Evolutionary conservation across 208 protist genomes (phyloP), one percentile per base, ranked within the genome.

Genomic region (Wallacemonas sp.): DNA sequence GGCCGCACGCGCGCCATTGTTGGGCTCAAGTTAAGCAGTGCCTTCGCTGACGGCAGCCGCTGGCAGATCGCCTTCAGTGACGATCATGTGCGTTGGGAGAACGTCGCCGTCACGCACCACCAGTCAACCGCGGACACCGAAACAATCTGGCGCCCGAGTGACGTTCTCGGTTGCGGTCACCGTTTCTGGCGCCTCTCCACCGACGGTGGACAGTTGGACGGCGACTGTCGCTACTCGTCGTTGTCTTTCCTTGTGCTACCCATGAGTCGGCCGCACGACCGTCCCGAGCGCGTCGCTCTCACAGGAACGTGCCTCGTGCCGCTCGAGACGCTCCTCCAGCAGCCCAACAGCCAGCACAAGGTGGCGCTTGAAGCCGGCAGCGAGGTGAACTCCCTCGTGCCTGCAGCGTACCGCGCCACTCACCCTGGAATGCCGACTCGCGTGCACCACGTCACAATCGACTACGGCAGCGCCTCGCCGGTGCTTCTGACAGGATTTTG

Each of bases 61-160:
- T 78, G 71, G 76, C 12, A 68, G 17, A 30, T 73, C 30, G 67
- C 69, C 19, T 85, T 63, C 64, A 85, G 79, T 45, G 74, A 85
- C 62, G 74, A 85, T 58, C 48, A 59, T 42, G 3, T 74, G 2
- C 15, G 36, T 1, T 84, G 78, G 78, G 44, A 48, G 6, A 36
- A 19, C 2, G 48, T 77, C 27, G 30, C 50, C 26, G 66, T 53
- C 39, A 9, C 12, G 50, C 69, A 76, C 36, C 21, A 32, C 24
- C 76, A 81, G 34, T 45, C 10, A 22, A 60, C 46, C 55, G 36
- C 30, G 24, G 22, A 46, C 29, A 59, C 66, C 42, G 58, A 54
- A 1, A 73, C 71, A 46, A 68, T 65, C 37, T 82, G 76, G 76
- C 45, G 48, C n/a, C 39, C 71, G 36, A 5, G 24, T 22, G 45